Evolutionary conservation across 495 filamentous ascomycete species (phyloP).

Genomic region (Bombardia bombarda): DNA sequence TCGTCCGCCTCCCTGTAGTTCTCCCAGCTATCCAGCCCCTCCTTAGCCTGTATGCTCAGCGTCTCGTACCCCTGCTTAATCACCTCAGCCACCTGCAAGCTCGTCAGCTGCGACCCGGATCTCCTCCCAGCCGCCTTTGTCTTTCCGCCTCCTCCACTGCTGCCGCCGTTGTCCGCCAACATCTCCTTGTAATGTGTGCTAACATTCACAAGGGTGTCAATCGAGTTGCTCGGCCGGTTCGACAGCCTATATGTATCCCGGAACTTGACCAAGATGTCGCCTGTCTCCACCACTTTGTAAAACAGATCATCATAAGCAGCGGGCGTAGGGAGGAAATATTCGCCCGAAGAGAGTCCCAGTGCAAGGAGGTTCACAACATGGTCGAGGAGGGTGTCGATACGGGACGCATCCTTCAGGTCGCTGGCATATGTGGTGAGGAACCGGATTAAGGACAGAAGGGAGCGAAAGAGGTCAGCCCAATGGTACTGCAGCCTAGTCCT

Average conservation of each 20-base stretch:
- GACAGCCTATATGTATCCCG: constrained; percentile 60
- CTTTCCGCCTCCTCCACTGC: constrained; percentile 37
- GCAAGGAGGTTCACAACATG: constrained; percentile 77
- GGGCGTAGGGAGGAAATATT: constrained; percentile 85
- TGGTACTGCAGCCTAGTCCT: constrained; percentile 76
- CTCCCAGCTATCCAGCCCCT: constrained; percentile 75
- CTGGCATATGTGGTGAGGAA: constrained; percentile 80
- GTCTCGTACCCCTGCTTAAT: constrained; percentile 97
- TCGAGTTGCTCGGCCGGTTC: constrained; percentile 52
- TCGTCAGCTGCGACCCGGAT: constrained; percentile 52
- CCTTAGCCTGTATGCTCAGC: constrained; percentile 74
- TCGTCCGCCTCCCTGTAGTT: constrained; percentile 71
- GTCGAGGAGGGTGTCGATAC: constrained; percentile 55
- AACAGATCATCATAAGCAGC: constrained; percentile 91
- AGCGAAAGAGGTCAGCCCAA: constrained; percentile 93
- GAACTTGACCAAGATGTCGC: constrained; percentile 77
- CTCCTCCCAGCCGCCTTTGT: constrained; percentile 32
- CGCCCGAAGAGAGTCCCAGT: constrained; percentile 77
- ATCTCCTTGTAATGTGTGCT: constrained; percentile 81
- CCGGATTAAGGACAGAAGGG: constrained; percentile 78
- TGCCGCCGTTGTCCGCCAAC: constrained; percentile 51
- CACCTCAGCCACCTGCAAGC: constrained; percentile 75
- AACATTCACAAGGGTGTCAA: constrained; percentile 77
- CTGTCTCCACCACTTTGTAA: constrained; percentile 93
- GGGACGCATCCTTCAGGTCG: constrained; percentile 57